A percentile compares a stretch with the other conserved stretches of the same genome.
Evolutionary conservation across 2,329 filamentous ascomycete genomes (phyloP).

Genomic region (Monosporascus sp.): DNA sequence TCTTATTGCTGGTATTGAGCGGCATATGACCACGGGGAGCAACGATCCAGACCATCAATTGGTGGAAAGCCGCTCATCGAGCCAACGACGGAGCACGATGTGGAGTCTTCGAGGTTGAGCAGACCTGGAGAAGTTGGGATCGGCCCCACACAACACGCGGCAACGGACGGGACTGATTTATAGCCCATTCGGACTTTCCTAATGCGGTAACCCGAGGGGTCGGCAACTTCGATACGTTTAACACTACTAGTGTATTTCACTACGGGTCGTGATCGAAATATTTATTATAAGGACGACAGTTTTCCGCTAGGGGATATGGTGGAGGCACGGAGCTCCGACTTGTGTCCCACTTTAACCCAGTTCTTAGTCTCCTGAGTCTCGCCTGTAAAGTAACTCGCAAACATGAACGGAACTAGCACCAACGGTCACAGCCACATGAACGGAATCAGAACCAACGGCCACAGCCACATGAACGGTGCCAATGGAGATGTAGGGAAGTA

Average conservation of each 20-base stretch:
- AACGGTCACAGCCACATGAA: not conserved
- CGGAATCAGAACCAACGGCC: constrained; percentile 5
- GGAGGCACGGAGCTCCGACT: not conserved
- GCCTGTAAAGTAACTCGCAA: too few relatives aligned
- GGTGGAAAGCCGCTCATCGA: not conserved
- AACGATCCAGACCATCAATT: not conserved
- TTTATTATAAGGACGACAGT: not conserved
- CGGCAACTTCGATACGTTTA: not conserved
- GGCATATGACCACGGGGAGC: not conserved
- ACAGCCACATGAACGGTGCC: not conserved
- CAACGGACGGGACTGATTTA: not conserved
- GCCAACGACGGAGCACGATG: not conserved
- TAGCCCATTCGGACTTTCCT: not conserved
- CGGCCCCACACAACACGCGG: not conserved
- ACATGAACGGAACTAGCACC: constrained; percentile 3
- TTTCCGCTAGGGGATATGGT: not conserved
- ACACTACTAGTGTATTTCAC: not conserved
- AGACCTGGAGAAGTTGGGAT: not conserved
- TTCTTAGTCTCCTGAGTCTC: not conserved
- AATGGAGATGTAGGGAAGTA: constrained; percentile 9
- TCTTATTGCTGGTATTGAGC: not conserved
- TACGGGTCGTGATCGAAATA: not conserved
- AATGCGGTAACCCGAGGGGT: not conserved
- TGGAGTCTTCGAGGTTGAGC: not conserved
- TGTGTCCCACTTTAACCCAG: not conserved